Conservation (phyloP, 1,284 basidiomycete species). For the Bjerkandera adusta region DNA sequence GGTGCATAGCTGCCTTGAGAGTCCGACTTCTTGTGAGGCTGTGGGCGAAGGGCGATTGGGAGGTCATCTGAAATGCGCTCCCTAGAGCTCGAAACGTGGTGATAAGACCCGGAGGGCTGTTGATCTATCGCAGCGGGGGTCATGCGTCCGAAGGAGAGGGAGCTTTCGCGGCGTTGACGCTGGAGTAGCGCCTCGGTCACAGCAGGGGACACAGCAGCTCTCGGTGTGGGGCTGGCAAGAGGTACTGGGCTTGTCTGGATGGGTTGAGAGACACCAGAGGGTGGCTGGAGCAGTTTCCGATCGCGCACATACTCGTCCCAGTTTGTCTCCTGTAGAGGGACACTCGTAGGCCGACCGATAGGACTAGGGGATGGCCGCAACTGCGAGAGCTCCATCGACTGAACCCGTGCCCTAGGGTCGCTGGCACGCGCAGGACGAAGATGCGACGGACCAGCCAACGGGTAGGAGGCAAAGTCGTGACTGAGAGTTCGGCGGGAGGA, state of each 20-base stretch:
- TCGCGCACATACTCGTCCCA: conserved; percentile 82
- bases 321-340: conserved; percentile 63
- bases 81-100: conserved; percentile 3
- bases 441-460: conserved; percentile 48
- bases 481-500: conserved; percentile 66
- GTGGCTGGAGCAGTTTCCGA: conserved; percentile 76
- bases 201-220: conserved; percentile 60
- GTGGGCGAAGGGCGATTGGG: conserved; percentile 26
- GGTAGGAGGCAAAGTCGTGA: conserved; percentile 53
- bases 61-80: conserved; percentile 23
- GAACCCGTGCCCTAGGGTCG: conserved; percentile 63
- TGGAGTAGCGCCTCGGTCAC: conserved; percentile 69
- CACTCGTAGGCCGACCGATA: conserved; percentile 68
- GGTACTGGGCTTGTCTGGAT: conserved; percentile 57
- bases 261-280: conserved; percentile 71
- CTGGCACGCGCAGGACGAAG: conserved; percentile 61
- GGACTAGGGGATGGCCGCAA: conserved; percentile 42
- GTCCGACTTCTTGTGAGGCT: conserved; percentile 32
- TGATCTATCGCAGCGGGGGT: not conserved
- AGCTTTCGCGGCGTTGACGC: conserved; percentile 66
- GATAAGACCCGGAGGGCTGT: not conserved
- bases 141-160: conserved; percentile 37
- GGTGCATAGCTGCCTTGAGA: conserved; percentile 43
- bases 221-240: conserved; percentile 32
- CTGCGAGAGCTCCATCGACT: conserved; percentile 65